These are phyloP conservation scores for Escovopsis weberi DNA, from an alignment of 2,329 filamentous ascomycete genomes.

Conservation along the genomic window DNA sequence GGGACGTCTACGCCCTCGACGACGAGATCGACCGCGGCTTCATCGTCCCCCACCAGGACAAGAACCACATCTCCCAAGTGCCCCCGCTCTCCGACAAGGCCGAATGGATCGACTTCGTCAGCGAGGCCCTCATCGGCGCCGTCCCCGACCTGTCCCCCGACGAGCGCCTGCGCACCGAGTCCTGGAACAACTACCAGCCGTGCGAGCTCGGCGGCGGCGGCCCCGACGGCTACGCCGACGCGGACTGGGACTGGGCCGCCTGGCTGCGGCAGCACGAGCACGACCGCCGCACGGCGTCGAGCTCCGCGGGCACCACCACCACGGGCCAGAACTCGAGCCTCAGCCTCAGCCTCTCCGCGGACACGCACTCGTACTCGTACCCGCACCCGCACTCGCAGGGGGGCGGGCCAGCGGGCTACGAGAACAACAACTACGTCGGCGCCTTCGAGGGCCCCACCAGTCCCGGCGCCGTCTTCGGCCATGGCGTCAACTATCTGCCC, in stretches of 20 bases:
- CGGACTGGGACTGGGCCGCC: slow-evolving; percentile 10
- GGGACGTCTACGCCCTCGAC: slow-evolving; percentile 13
- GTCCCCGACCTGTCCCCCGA: slow-evolving; percentile 11
- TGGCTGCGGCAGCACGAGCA: slow-evolving; percentile 7
- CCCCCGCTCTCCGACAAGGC: slow-evolving; percentile 8
- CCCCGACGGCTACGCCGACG: no score
- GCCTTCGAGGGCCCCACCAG: no score
- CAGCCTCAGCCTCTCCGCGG: no score
- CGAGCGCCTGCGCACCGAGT: slow-evolving; percentile 11
- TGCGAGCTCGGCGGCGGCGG: slow-evolving; percentile 1
- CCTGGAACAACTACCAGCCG: slow-evolving; percentile 9
- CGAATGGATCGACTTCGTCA: slow-evolving; percentile 16
- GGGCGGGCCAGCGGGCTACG: no score
- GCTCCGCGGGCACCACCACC: no score
- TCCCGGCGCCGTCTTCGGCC: no score
- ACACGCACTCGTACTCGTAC: no score
- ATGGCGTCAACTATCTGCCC: no score
- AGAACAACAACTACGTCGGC: no score
- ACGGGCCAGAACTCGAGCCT: no score
- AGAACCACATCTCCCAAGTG: slow-evolving; percentile 3
- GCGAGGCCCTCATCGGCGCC: slow-evolving; percentile 11
- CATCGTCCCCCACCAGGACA: slow-evolving; percentile 12
- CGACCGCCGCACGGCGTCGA: no score
- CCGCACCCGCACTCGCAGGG: no score
- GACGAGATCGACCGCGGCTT: slow-evolving; percentile 20